These are phyloP conservation scores for Candida chilensis DNA, from an alignment of 805 yeast genomes.

Conservation along the genomic window DNA sequence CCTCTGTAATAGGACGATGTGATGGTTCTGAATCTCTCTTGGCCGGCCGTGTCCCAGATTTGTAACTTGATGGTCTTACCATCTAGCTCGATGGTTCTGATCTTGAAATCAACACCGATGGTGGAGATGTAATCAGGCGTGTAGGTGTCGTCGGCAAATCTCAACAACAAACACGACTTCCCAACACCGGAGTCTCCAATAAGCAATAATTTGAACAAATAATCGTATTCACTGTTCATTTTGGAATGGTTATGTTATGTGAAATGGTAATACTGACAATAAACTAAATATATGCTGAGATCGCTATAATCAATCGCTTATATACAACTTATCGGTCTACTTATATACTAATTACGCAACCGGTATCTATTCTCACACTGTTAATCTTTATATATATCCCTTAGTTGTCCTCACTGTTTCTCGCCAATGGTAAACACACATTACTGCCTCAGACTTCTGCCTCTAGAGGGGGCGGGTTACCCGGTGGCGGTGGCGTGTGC, in stretches of 20 bases:
- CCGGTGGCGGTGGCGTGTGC: no score
- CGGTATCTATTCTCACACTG: no score
- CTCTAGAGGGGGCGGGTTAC: no score
- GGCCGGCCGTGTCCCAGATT: constrained; percentile 99
- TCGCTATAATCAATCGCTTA: no score
- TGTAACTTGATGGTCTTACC: constrained; percentile 96
- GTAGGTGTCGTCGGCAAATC: constrained; percentile 96
- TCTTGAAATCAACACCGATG: constrained; percentile 93
- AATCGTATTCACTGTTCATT: constrained; percentile 96
- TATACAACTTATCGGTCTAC: no score
- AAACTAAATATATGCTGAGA: no score
- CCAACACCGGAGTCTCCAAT: constrained; percentile 99
- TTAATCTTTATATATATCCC: no score
- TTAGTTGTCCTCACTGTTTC: no score
- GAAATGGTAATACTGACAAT: background rate
- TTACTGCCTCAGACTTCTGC: no score
- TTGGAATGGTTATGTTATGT: constrained; percentile 1
- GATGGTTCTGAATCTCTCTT: constrained; percentile 95
- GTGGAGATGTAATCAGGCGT: constrained; percentile 96
- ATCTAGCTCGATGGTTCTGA: constrained; percentile 85
- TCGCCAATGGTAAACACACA: no score
- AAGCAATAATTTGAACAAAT: constrained; percentile 85
- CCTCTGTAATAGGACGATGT: constrained; percentile 97
- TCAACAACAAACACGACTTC: constrained; percentile 85
- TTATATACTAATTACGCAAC: no score